These are phyloP conservation scores for Cryoendolithus antarcticus DNA, from an alignment of 2,329 filamentous ascomycete species.

Conservation along the genomic window DNA sequence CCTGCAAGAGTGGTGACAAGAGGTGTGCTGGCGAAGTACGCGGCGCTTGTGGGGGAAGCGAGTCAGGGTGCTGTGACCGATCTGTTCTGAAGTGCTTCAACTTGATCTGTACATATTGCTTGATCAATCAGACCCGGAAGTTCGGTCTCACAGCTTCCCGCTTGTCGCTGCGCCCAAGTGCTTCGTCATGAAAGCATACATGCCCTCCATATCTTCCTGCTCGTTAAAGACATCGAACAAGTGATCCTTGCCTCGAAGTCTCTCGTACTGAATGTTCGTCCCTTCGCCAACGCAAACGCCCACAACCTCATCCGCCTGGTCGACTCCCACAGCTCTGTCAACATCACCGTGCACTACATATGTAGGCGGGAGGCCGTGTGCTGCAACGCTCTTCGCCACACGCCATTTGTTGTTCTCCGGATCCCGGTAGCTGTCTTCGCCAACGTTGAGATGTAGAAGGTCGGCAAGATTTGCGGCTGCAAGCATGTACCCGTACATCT, in stretches of 20 bases:
- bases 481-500: constrained; percentile 19
- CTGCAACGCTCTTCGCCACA: constrained; percentile 15
- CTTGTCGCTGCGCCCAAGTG: too few relatives aligned
- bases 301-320: constrained; percentile 20
- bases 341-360: constrained; percentile 20
- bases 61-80: constrained; percentile 87
- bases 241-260: constrained; percentile 17
- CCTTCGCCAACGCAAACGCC: constrained; percentile 17
- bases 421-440: constrained; percentile 6
- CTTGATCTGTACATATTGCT: too few relatives aligned
- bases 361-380: constrained; percentile 13
- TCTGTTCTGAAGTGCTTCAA: constrained; percentile 36
- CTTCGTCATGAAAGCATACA: too few relatives aligned
- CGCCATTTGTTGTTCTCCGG: constrained; percentile 13
- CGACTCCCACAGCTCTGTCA: constrained; percentile 17
- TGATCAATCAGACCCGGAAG: too few relatives aligned
- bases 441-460: constrained; percentile 8
- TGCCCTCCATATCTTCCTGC: too few relatives aligned
- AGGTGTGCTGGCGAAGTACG: constrained; percentile 84
- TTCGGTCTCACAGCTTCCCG: too few relatives aligned
- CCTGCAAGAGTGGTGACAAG: constrained; percentile 64
- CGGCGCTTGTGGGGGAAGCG: constrained; percentile 74
- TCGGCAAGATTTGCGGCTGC: constrained; percentile 17
- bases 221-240: constrained; percentile 12
- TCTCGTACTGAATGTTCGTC: constrained; percentile 16